Base-by-base conservation (phyloP, 768 basidiomycete species). In the Boletus rufocinnamomeus region DNA sequence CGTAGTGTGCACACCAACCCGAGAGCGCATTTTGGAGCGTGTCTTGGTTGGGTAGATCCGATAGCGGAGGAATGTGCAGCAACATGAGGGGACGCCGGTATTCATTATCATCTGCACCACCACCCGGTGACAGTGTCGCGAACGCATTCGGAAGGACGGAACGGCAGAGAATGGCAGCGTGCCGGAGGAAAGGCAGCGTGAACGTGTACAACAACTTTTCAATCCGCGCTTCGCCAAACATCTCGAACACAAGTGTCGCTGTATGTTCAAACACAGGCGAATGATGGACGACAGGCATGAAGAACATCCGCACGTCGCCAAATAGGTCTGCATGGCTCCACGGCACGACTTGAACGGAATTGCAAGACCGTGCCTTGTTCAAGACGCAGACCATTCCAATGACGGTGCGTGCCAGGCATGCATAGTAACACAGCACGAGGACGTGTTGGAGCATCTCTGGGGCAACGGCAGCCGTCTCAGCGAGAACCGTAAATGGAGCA, bases 111-210 rank as follows among this genome's bases (percentile, higher is more conserved):
- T 82, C 80, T 30, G 73, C 61, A 13, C 71, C 64, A 8, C 71
- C 65, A 6, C 62, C 69, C 48, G 76, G 72, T 30, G 77, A 60
- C 5, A 82, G 82, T 0, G 66, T 64, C 16, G 82, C 78, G 69
- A 88, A 89, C 3, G 83, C 80, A 8, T 79, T 75, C 3, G 91
- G 86, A 44, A 88, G 78, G 41, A 92, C 78, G 1, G 92, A 83
- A 9, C 89, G 87, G 59, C 88, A 91, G 8, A 98, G 80, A 50
- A 98, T 91, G 13, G 93, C 86, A 0, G 89, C 91, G 0, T 89
- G 83, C n/a, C 96, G 88, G 11, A 98, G 83, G 79, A 97, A 98
- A 4, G 95, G 95, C 0, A 98, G 79, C 0, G 92, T 93, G 72
- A 95, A 93, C 0, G 86, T 80, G 68, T 95, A 95, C 35, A 98